These are phyloP conservation scores for Phaffomyces opuntiae DNA, from an alignment of 805 yeast species.

Conservation along the genomic window DNA sequence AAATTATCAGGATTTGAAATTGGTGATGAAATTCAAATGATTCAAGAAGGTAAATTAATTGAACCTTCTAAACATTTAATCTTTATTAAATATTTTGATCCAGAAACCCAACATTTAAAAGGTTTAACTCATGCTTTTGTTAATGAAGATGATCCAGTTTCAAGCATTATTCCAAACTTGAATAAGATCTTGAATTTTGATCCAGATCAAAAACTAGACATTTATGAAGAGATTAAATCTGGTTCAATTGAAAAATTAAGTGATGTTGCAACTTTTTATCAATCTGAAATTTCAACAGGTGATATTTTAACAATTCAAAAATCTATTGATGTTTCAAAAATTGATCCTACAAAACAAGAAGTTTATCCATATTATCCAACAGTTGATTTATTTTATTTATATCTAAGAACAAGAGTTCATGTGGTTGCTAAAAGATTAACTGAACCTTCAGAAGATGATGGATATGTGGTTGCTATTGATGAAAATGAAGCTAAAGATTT, in stretches of 20 bases:
- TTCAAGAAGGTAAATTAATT: constrained; percentile 16
- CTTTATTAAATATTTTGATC: constrained; percentile 66
- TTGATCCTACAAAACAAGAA: constrained; percentile 10
- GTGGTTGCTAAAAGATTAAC: constrained; percentile 41
- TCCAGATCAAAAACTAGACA: constrained; percentile 27
- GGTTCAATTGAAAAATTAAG: constrained; percentile 38
- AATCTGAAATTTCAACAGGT: constrained; percentile 57
- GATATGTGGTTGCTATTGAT: constrained; percentile 39
- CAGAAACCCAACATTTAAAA: constrained; percentile 39
- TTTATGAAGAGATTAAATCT: constrained; percentile 59
- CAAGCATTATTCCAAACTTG: constrained; percentile 33
- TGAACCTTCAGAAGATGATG: constrained; percentile 38
- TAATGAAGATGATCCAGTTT: constrained; percentile 38
- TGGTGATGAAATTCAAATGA: constrained; percentile 1
- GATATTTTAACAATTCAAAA: constrained; percentile 45
- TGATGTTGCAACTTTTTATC: constrained; percentile 37
- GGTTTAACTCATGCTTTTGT: constrained; percentile 61
- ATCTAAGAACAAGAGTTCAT: constrained; percentile 53
- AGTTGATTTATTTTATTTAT: constrained; percentile 43
- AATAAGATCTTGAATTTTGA: constrained; percentile 34
- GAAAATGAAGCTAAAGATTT: constrained; percentile 18
- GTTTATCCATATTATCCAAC: constrained; percentile 29
- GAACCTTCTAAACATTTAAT: constrained; percentile 26
- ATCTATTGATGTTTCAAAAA: constrained; percentile 5
- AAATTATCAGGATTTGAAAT: constrained; percentile 15